These are phyloP conservation scores for Aurantiochytrium sp. DNA, from an alignment of 108 stramenopile species.

Conservation along the genomic window DNA sequence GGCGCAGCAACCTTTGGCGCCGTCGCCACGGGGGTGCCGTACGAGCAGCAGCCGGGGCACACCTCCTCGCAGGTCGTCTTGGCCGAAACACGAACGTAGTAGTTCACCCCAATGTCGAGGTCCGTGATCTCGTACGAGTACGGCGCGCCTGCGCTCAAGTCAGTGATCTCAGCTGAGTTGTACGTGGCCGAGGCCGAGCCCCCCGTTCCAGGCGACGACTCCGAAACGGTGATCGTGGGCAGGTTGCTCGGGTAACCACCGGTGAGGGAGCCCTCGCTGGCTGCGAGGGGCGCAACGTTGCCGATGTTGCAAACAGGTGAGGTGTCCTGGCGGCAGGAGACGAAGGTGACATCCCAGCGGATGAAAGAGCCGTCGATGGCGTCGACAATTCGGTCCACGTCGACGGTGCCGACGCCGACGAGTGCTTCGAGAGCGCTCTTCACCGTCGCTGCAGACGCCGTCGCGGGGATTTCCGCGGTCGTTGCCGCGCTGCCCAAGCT, in stretches of 20 bases:
- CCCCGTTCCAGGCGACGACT: slow-evolving; percentile 51
- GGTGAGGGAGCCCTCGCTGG: slow-evolving; percentile 41
- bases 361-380: slow-evolving; percentile 46
- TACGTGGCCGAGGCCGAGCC: slow-evolving; percentile 61
- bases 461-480: slow-evolving; percentile 52
- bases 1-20: slow-evolving; percentile 41
- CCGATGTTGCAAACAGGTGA: slow-evolving; percentile 70
- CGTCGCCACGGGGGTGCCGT: slow-evolving; percentile 28
- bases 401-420: slow-evolving; percentile 62
- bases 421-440: slow-evolving; percentile 61
- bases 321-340: slow-evolving; percentile 48
- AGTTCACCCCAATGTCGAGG: slow-evolving; percentile 55
- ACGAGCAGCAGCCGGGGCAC: slow-evolving; percentile 7
- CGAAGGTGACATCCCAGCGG: slow-evolving; percentile 71
- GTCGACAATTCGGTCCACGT: slow-evolving; percentile 52
- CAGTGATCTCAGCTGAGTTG: slow-evolving; percentile 38
- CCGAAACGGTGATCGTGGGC: slow-evolving; percentile 1
- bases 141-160: slow-evolving; percentile 53
- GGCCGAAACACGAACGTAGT: slow-evolving; percentile 67
- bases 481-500: neutral
- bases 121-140: slow-evolving; percentile 51
- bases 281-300: slow-evolving; percentile 51
- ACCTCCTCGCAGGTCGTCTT: neutral
- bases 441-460: slow-evolving; percentile 61
- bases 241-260: slow-evolving; percentile 48